Conservation (phyloP, 2,329 filamentous ascomycete species). For the Talaromyces sp. region DNA sequence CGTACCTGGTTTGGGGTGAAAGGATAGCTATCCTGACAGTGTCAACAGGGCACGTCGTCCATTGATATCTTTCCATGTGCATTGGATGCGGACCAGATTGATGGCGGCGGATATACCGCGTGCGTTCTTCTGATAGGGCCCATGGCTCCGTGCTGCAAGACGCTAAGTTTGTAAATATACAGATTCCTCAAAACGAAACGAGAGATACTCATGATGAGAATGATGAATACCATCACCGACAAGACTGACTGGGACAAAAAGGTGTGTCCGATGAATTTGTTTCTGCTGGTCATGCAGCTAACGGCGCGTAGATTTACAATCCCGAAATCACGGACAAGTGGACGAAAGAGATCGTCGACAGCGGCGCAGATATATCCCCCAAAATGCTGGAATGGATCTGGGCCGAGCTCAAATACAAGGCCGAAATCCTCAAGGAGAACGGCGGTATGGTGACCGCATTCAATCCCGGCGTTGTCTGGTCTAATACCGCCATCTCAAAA, state of each 20-base stretch:
- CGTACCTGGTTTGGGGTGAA: not conserved
- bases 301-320: not conserved
- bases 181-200: slow-evolving; percentile 31
- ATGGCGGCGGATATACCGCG: slow-evolving; percentile 28
- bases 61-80: slow-evolving; percentile 30
- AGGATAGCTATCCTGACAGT: not conserved
- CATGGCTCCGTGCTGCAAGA: not conserved
- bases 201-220: slow-evolving; percentile 39
- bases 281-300: not conserved
- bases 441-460: slow-evolving; percentile 45
- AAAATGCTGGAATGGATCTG: slow-evolving; percentile 45
- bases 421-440: slow-evolving; percentile 42
- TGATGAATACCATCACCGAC: slow-evolving; percentile 45
- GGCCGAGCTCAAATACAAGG: slow-evolving; percentile 53
- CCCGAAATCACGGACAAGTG: slow-evolving; percentile 29
- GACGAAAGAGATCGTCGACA: slow-evolving; percentile 30
- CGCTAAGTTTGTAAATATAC: slow-evolving; percentile 20
- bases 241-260: slow-evolving; percentile 12
- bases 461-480: slow-evolving; percentile 55
- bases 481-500: slow-evolving; percentile 48
- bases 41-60: not conserved
- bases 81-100: slow-evolving; percentile 32
- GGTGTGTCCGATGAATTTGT: slow-evolving; percentile 13
- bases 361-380: slow-evolving; percentile 31
- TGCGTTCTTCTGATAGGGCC: slow-evolving; percentile 15